These are phyloP conservation scores for Papiliotrema flavescens DNA, from an alignment of 1,284 basidiomycete genomes.

Conservation along the genomic window DNA sequence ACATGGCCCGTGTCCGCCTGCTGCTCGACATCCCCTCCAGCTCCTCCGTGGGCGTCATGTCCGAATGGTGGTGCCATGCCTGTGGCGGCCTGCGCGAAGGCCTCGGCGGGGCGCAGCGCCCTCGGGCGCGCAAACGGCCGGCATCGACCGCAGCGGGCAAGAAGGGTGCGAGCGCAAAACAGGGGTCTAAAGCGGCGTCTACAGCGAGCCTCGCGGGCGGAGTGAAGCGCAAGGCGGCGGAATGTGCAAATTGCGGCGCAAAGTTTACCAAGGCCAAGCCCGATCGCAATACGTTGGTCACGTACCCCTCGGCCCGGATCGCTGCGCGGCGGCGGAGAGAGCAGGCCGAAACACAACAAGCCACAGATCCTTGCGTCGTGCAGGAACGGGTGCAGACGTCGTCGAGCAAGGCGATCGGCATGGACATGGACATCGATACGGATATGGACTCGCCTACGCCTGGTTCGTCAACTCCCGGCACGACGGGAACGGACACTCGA, in stretches of 20 bases:
- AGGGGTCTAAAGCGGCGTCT: not conserved
- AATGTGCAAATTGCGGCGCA: slow-evolving; percentile 25
- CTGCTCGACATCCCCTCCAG: slow-evolving; percentile 15
- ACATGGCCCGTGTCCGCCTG: slow-evolving; percentile 34
- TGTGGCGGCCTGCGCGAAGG: slow-evolving; percentile 38
- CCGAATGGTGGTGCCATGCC: slow-evolving; percentile 26
- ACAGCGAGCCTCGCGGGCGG: not conserved
- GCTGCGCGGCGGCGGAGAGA: slow-evolving; percentile 6
- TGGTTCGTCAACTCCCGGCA: not conserved
- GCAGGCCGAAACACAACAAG: slow-evolving; percentile 2
- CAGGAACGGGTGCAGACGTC: not conserved
- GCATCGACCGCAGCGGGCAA: not conserved
- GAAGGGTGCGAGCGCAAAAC: slow-evolving; percentile 1
- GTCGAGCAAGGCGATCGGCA: not conserved
- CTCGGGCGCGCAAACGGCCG: not conserved
- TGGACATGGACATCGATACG: not conserved
- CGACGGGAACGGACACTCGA: not conserved
- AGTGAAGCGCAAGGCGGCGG: slow-evolving; percentile 2
- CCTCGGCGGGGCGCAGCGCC: slow-evolving; percentile 18
- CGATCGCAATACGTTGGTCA: slow-evolving; percentile 6
- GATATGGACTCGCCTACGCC: too few relatives aligned
- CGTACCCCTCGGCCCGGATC: slow-evolving; percentile 18
- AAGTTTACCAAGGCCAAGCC: slow-evolving; percentile 13
- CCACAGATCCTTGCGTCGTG: not conserved
- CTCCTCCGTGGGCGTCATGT: slow-evolving; percentile 9